Evolutionary conservation across 441 rosid genomes (phyloP).

Genomic region (Jatropha podagrica): DNA sequence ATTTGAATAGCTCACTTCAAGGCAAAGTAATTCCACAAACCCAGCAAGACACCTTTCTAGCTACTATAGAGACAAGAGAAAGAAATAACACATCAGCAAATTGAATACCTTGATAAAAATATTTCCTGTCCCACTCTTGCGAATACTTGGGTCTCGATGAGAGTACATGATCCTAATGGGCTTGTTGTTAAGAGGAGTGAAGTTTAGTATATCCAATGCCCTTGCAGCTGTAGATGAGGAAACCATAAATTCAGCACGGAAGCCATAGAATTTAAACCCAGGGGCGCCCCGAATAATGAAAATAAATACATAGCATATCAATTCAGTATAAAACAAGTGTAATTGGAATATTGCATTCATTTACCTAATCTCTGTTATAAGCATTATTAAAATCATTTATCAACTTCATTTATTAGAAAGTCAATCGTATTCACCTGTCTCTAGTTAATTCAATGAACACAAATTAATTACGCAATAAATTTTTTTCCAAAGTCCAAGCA

Average conservation of each 20-base stretch:
- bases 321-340: background rate
- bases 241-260: background rate
- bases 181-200: constrained; percentile 64
- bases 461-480: background rate
- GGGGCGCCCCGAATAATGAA: background rate
- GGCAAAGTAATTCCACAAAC: background rate
- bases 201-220: constrained; percentile 76
- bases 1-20: background rate
- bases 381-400: background rate
- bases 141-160: constrained; percentile 77
- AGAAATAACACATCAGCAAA: background rate
- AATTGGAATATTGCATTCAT: background rate
- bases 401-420: background rate
- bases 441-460: background rate
- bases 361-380: background rate
- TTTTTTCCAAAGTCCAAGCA: background rate
- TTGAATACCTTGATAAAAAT: constrained; percentile 58
- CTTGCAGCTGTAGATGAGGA: constrained; percentile 57
- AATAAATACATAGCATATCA: background rate
- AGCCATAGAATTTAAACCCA: background rate
- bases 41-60: background rate
- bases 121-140: constrained; percentile 88
- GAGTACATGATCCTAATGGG: constrained; percentile 85
- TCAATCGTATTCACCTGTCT: background rate
- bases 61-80: background rate